Percentiles rank a stretch among this genome's conserved stretches.
Evolutionary conservation across 768 basidiomycete species (phyloP).

Genomic region (Psilocybe tampanensis): DNA sequence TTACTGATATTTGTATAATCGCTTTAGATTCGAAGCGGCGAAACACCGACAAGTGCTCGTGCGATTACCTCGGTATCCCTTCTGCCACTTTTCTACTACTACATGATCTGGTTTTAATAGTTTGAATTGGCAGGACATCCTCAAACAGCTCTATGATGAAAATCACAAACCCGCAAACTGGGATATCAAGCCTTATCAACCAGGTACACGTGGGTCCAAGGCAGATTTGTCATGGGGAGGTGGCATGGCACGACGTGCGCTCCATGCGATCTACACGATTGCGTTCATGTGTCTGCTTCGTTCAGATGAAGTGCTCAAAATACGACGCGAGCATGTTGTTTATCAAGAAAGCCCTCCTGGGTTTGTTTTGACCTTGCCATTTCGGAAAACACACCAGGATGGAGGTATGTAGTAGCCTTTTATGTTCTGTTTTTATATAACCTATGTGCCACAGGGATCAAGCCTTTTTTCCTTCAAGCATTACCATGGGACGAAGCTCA

Average conservation of each 20-base stretch:
- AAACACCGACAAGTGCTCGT: slow-evolving; percentile 18
- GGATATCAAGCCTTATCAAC: slow-evolving; percentile 20
- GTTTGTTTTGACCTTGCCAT: slow-evolving; percentile 8
- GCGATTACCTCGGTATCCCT: slow-evolving; percentile 15
- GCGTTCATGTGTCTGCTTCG: slow-evolving; percentile 23
- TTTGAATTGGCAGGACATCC: too few relatives aligned
- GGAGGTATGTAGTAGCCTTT: slow-evolving; percentile 2
- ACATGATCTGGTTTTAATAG: too few relatives aligned
- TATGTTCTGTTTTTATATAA: background rate
- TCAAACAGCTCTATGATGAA: slow-evolving; percentile 15
- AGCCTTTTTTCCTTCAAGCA: slow-evolving; percentile 21
- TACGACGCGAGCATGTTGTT: slow-evolving; percentile 4
- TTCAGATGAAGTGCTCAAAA: slow-evolving; percentile 13
- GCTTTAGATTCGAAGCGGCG: slow-evolving; percentile 13
- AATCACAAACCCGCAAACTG: slow-evolving; percentile 15
- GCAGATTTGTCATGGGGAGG: slow-evolving; percentile 27
- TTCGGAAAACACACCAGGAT: slow-evolving; percentile 12
- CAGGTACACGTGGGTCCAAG: background rate
- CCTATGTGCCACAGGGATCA: slow-evolving; percentile 1
- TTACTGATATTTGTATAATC: background rate
- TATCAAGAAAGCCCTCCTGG: background rate
- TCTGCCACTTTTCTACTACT: too few relatives aligned
- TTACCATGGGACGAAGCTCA: slow-evolving; percentile 27
- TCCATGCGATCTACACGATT: slow-evolving; percentile 31
- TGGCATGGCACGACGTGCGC: slow-evolving; percentile 20